A percentile compares a stretch with the other conserved stretches of the same genome.
These are phyloP conservation scores for Fusarium sp. DNA, from an alignment of 2,329 filamentous ascomycete species.

Conservation along the genomic window DNA sequence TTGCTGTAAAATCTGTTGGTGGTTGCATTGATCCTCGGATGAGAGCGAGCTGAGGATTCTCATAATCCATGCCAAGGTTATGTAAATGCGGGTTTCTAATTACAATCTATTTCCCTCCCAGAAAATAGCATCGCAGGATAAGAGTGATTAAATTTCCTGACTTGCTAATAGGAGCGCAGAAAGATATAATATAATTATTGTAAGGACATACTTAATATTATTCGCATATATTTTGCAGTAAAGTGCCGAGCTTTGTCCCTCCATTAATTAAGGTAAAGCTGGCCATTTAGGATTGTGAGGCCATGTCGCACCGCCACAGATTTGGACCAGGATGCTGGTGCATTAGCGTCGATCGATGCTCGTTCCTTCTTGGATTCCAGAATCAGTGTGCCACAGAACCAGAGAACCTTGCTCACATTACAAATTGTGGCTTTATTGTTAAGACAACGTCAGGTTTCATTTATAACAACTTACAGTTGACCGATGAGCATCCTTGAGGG, in stretches of 20 bases:
- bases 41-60: conserved; percentile 3
- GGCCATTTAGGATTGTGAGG: conserved; percentile 13
- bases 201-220: not conserved
- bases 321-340: conserved; percentile 40
- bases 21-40: not conserved
- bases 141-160: not conserved
- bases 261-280: conserved; percentile 11
- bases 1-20: not conserved
- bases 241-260: not conserved
- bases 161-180: not conserved
- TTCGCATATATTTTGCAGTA: not conserved
- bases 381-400: conserved; percentile 29
- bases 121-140: not conserved
- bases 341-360: conserved; percentile 52
- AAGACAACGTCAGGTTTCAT: not conserved
- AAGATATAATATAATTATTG: not conserved
- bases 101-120: not conserved
- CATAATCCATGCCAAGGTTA: conserved; percentile 6
- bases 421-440: conserved; percentile 2
- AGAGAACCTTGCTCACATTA: conserved; percentile 10
- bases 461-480: not conserved
- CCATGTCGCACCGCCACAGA: conserved; percentile 51
- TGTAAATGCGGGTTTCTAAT: conserved; percentile 2
- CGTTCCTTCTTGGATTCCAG: conserved; percentile 41
- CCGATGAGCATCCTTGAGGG: not conserved